Evolutionary conservation across 1,284 basidiomycete genomes (phyloP).

Genomic region (Microbotryum silenes-acaulis): DNA sequence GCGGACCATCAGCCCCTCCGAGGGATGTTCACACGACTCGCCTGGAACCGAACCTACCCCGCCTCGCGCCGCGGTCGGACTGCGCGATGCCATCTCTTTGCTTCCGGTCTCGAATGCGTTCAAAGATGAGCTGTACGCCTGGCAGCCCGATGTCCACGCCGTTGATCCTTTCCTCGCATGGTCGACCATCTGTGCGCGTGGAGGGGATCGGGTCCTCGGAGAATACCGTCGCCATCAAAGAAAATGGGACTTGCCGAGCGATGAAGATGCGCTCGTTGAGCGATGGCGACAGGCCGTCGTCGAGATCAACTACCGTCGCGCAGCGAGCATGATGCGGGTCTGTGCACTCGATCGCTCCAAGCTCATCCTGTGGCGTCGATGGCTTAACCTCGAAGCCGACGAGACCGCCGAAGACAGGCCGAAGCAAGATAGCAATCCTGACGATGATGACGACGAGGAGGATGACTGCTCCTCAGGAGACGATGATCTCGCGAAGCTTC

Average conservation of each 20-base stretch:
- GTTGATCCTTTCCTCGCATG: conserved; percentile 22
- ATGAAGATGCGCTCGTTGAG: conserved; percentile 6
- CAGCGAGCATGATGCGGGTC: background rate
- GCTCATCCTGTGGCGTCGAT: conserved; percentile 13
- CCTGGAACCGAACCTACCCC: background rate
- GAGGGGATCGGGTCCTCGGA: background rate
- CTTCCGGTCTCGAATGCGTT: background rate
- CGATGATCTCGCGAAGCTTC: background rate
- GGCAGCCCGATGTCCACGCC: conserved; percentile 2
- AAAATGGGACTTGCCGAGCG: background rate
- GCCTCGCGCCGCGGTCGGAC: background rate
- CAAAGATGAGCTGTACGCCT: conserved; percentile 2
- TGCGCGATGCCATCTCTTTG: background rate
- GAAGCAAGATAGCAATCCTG: background rate
- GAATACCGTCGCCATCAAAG: background rate
- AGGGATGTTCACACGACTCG: too few species aligned
- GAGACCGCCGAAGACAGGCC: background rate
- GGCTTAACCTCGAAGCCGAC: conserved; percentile 2
- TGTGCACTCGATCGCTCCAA: conserved; percentile 16
- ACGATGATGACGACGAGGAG: conserved; percentile 1
- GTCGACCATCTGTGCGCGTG: conserved; percentile 1
- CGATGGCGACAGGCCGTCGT: conserved; percentile 12
- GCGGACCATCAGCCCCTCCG: too few species aligned
- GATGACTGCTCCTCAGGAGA: background rate
- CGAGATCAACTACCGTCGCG: conserved; percentile 15